These are phyloP conservation scores for Crassisporium funariophilum DNA, from an alignment of 768 basidiomycete genomes.

Conservation along the genomic window DNA sequence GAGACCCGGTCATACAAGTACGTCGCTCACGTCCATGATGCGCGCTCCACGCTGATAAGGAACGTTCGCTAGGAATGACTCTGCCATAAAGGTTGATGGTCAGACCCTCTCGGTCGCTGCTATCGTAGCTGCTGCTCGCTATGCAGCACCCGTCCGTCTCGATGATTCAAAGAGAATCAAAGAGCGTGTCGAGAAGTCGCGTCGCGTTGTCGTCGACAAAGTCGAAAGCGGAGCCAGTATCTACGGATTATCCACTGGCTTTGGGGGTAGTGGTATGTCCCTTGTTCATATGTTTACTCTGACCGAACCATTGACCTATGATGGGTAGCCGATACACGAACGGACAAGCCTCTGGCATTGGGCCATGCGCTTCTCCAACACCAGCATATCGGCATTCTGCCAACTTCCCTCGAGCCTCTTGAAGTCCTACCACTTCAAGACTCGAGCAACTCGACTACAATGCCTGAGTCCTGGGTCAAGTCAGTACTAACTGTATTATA, in stretches of 20 bases:
- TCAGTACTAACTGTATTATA: constrained; percentile 23
- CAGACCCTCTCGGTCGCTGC: constrained; percentile 66
- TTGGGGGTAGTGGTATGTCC: constrained; percentile 66
- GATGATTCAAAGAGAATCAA: constrained; percentile 42
- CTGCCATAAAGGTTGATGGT: constrained; percentile 62
- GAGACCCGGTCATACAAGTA: too few relatives aligned
- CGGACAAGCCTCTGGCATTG: constrained; percentile 61
- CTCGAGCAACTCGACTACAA: constrained; percentile 62
- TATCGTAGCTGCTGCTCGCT: constrained; percentile 67
- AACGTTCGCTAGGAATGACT: constrained; percentile 43
- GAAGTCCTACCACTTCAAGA: constrained; percentile 66
- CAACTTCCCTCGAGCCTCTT: constrained; percentile 49
- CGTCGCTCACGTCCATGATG: too few relatives aligned
- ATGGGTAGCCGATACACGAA: constrained; percentile 68
- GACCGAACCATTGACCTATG: constrained; percentile 1
- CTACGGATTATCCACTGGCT: constrained; percentile 83
- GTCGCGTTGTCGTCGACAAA: constrained; percentile 69
- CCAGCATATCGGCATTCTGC: constrained; percentile 69
- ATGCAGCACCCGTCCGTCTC: constrained; percentile 47
- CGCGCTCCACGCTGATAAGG: too few relatives aligned
- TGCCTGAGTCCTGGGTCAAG: constrained; percentile 90
- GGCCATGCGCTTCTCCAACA: constrained; percentile 73
- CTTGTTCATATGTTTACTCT: constrained; percentile 5
- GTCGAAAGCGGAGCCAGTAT: constrained; percentile 69
- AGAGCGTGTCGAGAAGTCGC: constrained; percentile 60